Evolutionary conservation across 2,329 filamentous ascomycete genomes (phyloP), one percentile per base, ranked within the genome.

Genomic region (Hortaea werneckii): DNA sequence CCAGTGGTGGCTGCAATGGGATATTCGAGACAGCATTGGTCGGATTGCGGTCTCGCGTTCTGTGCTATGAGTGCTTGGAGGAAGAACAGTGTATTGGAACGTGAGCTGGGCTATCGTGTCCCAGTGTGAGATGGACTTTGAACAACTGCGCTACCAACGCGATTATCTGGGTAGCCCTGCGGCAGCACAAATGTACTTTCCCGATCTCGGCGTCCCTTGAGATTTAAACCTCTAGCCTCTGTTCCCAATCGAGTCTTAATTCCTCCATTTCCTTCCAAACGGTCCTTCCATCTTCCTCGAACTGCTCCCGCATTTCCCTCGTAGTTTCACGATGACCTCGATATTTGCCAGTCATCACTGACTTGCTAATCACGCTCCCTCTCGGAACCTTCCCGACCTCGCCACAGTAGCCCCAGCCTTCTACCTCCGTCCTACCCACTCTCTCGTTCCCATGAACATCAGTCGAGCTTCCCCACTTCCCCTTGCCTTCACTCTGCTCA

Each of bases 361-460:
- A 68, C 44, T 72, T 67, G 2, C 73, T 73, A 39, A 67, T 57
- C 37, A 69, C 65, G 56, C 58, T 58, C 45, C 64, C 57, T 37
- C 52, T 42, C 20, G 60, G 58, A 29, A 57, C 54, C 62, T 80
- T 83, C 0, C 72, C 69, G 41, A 77, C 62, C 29, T 67, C 69
- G 2, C 79, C 79, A 39, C 75, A 73, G 61, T 71, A 72, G 0
- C 87, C 89, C 88, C 89, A 95, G 6, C 87, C 86, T 38, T 86
- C 80, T 3, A 94, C 82, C 64, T 95, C 87, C 1, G 88, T 94
- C 57, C 79, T 79, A 65, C 82, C 83, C 5, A 87, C 78, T 35
- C 75, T 69, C 48, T 77, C 74, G 13, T 72, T 67, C 0, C 83
- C 80, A 46, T 67, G 64, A 11, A 75, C 64, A 52, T 83, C 75